Base-by-base conservation (phyloP, 352 stramenopile genomes). In the Pythium insidiosum region DNA sequence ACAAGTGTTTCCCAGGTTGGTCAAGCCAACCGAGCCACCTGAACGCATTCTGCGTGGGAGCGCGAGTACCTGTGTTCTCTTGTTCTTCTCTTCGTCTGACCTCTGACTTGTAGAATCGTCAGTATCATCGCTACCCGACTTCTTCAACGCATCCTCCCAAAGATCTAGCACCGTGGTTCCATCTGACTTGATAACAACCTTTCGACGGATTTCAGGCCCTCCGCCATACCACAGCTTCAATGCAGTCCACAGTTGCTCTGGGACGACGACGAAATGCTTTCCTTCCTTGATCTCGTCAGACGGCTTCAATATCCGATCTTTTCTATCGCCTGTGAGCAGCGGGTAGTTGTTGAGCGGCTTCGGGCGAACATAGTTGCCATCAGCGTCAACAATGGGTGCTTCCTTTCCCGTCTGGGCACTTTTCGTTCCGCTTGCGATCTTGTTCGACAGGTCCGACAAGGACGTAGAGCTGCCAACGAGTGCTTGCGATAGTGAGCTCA, bases 1-100 rank as follows among this genome's bases (percentile, higher is more conserved):
- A 63, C 92, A 98, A 34, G 92, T 97, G 63, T 98, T 98, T 29
- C 92, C 90, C 6, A 97, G 72, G 61, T 98, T 98, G 15, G 78
- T 73, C 2, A 94, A 56, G 5, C 82, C 82, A 25, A 88, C 72
- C 0, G 73, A 89, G 1, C 78, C 82, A 21, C 81, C 78, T 7
- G 73, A 71, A 22, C 82, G 73, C 75, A 94, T 88, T 4, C 77
- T 68, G 1, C 78, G 73, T 19, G 73, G 75, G 24, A 88, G 50
- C n/a, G 70, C 63, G 2, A 88, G 63, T 22, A 70, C 54, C 22
- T 88, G 63, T 20, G 68, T 74, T 13, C 50, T 59, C 22, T 63
- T 66, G 23, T 58, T 63, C 38, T 52, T 69, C 26, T 80, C 73
- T n/a, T 80, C 71, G 47, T 86, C 70, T 10, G 63, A 73, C 0